Base-by-base conservation (phyloP, 192 early-diverging fungal genomes). In the Jimgerdemannia flammicorona region DNA sequence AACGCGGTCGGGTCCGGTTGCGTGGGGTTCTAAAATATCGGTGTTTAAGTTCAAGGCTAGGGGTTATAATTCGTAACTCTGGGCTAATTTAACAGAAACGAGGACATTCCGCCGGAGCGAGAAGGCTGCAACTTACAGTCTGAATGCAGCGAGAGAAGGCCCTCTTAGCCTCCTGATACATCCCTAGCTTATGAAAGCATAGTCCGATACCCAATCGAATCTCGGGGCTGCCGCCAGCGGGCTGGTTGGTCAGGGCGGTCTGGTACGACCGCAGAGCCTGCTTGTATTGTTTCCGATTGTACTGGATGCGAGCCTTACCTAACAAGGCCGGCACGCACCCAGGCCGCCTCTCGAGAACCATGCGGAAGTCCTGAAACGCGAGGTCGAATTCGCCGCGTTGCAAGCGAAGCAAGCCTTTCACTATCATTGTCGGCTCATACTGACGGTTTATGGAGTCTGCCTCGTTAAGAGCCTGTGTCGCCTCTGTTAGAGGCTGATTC, bases 201-300 rank as follows among this genome's bases (percentile, higher is more conserved):
- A 96, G 84, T 14, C 95, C 95, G 75, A 98, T 95, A 20, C 93
- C 90, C 39, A 96, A 81, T 40, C 97, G 90, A 85, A 79, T 96
- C 90, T 66, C 94, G 86, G 73, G 81, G 19, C 63, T 80, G 17
- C 87, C 79, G 4, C 84, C 77, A 3, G 95, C 91, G 42, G 81
- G 49, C 14, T 59, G 49, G 77, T 71, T 90, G 73, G 44, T 83
- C 3, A 96, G 85, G 11, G 94, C 88, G 66, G 85, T 87, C 79
- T 97, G 95, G 78, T 97, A 98, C 39, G 78, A 75, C 18, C 78
- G 82, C 74, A 98, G 84, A 18, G 95, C 93, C 19, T 85, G 78
- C 70, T 82, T 84, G 78, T 88, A 95, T 49, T 93, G 80, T 68
- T 91, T 88, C 19, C 78, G 77, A 42, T 82, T 72, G 76, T 87